These are phyloP conservation scores for Cystobasidium onofrii DNA, from an alignment of 768 basidiomycete species.

Conservation along the genomic window DNA sequence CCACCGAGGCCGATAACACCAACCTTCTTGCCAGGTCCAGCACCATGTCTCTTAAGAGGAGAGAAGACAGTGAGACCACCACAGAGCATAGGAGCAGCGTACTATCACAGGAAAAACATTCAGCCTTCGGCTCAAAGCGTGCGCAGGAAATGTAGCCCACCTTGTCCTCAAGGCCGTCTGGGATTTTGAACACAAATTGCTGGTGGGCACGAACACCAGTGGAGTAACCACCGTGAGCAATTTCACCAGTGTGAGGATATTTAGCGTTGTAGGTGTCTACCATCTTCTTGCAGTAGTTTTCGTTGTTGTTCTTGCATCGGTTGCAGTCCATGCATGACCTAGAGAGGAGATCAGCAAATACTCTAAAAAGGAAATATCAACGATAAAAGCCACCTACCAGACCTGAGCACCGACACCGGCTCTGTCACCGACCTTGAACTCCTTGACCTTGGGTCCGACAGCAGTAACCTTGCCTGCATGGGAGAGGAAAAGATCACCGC, in stretches of 20 bases:
- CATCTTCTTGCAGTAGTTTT: slow-evolving; percentile 39
- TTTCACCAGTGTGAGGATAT: slow-evolving; percentile 35
- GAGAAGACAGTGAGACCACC: slow-evolving; percentile 48
- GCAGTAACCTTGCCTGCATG: slow-evolving; percentile 35
- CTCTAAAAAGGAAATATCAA: no score
- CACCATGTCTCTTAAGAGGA: slow-evolving; percentile 48
- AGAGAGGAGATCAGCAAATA: not conserved
- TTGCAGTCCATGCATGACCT: slow-evolving; percentile 39
- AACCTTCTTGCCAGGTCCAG: slow-evolving; percentile 58
- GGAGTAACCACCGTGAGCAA: slow-evolving; percentile 47
- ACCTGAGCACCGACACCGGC: slow-evolving; percentile 50
- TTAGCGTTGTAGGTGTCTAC: slow-evolving; percentile 31
- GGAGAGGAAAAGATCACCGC: not conserved
- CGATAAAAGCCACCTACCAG: not conserved
- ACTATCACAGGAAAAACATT: not conserved
- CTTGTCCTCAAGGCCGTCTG: slow-evolving; percentile 44
- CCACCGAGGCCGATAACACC: slow-evolving; percentile 63
- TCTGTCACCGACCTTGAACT: slow-evolving; percentile 47
- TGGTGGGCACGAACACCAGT: slow-evolving; percentile 42
- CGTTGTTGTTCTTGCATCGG: slow-evolving; percentile 35
- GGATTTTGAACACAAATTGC: slow-evolving; percentile 47
- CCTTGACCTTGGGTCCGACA: slow-evolving; percentile 44
- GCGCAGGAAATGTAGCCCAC: slow-evolving; percentile 11
- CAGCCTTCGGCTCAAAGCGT: not conserved
- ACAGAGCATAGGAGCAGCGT: slow-evolving; percentile 45